A percentile compares a stretch with the other conserved stretches of the same genome.
Conservation (phyloP, 371 early-diverging fungal genomes). For the Circinella minor region DNA sequence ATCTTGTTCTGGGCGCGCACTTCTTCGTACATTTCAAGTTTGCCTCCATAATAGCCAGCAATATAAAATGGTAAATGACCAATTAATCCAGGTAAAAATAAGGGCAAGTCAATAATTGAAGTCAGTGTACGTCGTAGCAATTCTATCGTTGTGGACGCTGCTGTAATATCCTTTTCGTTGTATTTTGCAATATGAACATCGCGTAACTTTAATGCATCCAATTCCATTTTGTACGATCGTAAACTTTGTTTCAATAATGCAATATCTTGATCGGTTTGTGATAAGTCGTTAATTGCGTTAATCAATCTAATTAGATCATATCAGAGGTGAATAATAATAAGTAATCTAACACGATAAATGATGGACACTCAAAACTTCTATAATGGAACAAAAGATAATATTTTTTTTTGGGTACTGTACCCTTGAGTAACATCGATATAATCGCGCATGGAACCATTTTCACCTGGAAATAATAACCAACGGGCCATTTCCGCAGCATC, state of each 20-base stretch:
- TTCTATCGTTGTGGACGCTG: conserved; percentile 40
- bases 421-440: conserved; percentile 59
- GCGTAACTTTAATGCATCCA: conserved; percentile 37
- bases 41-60: conserved; percentile 52
- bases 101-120: conserved; percentile 52
- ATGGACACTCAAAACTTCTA: no score
- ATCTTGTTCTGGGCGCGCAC: conserved; percentile 63
- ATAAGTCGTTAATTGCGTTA: conserved; percentile 37
- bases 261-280: conserved; percentile 31
- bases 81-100: conserved; percentile 57
- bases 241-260: conserved; percentile 44
- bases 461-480: conserved; percentile 52
- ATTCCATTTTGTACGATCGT: conserved; percentile 46
- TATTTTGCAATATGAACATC: conserved; percentile 57
- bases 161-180: conserved; percentile 49
- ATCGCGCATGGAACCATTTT: conserved; percentile 45
- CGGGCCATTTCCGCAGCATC: conserved; percentile 58
- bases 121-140: conserved; percentile 43
- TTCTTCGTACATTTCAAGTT: conserved; percentile 58
- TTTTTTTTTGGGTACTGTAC: conserved; percentile 23
- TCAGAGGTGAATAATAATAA: no score
- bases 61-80: conserved; percentile 61
- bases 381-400: no score
- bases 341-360: no score
- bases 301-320: conserved; percentile 38